Evolutionary conservation across 768 basidiomycete genomes (phyloP), one percentile per base, ranked within the genome.

Genomic region (Podaxis sp.): DNA sequence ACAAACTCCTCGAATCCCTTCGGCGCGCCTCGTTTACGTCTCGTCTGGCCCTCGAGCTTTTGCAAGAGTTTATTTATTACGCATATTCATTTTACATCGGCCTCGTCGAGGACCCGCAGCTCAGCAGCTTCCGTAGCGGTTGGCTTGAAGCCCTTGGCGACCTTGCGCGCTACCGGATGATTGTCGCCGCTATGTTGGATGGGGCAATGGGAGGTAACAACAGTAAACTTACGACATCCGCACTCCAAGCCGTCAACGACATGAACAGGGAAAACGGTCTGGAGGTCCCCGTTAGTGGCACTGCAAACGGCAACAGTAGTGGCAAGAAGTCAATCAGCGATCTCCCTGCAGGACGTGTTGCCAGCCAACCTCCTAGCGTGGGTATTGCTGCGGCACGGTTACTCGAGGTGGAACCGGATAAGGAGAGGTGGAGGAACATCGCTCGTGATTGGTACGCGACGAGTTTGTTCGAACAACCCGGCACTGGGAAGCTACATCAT

Each of bases 141-240:
- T 99, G 97, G 97, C 85, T 99, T 57, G 97, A 99, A 73, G 94
- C 96, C 3, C 87, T 99, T 15, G 97, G 97, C 24, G 97, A 99
- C 75, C 83, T 99, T 33, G 95, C 97, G 0, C 83, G 96, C 39
- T 99, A 98, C 73, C 85, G 92, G 56, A 96, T 97, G 92, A 89
- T 90, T 1, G 92, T 98, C n/a, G 92, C 93, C n/a, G 89, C 87
- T 36, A 87, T 95, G 82, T 82, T 92, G 30, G 81, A 84, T 28
- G 81, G 82, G 28, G 80, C 77, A 38, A 70, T 81, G 4, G 76
- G 78, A 17, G 39, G 22, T 4, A 71, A 74, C 3, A 69, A 73
- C 19, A 71, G 74, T 3, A 78, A 80, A 0, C 80, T 92, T 44
- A 89, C 87, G 0, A 65, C 79, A 3, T 63, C 61, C 6, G 61